Base-by-base conservation (phyloP, 2,329 filamentous ascomycete genomes). In the Cryoendolithus antarcticus region DNA sequence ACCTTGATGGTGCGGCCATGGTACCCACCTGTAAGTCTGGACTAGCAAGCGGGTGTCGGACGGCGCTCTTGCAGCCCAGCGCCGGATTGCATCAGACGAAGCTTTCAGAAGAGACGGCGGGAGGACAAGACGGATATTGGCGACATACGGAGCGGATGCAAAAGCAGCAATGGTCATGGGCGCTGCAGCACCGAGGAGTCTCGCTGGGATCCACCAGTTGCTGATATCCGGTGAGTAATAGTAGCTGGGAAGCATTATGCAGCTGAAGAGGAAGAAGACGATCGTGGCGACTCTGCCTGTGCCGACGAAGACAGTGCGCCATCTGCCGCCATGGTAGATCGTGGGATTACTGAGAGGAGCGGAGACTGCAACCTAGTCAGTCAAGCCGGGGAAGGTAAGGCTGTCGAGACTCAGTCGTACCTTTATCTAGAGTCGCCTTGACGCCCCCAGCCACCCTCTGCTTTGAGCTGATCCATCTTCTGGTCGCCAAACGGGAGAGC, bases 281-380 rank as follows among this genome's bases (percentile, higher is more conserved):
- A 91, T 69, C 3, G 80, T 79, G 1, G 77, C 77, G 40, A 89
- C 62, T 51, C 86, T 85, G 45, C 83, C 59, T 53, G 77, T 73
- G 35, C 80, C 82, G 34, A 89, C 62, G 48, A 82, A 79, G 5
- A 77, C 74, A 24, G 74, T 80, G 42, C 74, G 71, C 6, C 70
- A 70, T 1, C 75, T 80, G 38, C 84, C 82, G 38, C 77, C 77
- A 61, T 86, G 81, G 59, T 84, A 93, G 45, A 93, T 72, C 19
- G 35, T 38, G 15, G 38, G 40, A 28, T 37, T 32, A 48, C 86
- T 69, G 21, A 88, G 55, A 9, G 64, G 65, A 46, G 75, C 69
- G 0, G 76, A 74, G 42, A 71, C 71, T 28, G 60, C 24, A 27
- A 8, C 24, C 6, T 7, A 7, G 24, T 27, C 24, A 27, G 24